Evolutionary conservation across 257 asterid genomes (phyloP).

Genomic region (Solanum lycopersicoides): DNA sequence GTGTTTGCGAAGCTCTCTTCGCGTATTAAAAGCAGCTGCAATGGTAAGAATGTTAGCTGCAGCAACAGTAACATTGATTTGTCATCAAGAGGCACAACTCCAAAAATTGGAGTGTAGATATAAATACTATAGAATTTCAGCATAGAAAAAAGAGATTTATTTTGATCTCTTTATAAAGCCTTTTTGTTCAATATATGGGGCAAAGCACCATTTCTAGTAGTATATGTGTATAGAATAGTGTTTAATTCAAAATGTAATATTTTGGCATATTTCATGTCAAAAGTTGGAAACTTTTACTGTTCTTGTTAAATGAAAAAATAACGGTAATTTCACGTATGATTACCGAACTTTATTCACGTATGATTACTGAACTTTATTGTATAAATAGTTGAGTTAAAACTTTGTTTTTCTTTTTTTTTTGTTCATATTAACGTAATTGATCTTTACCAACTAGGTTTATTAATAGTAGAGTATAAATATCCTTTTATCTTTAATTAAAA

Average conservation of each 20-base stretch:
- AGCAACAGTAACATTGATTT: not conserved
- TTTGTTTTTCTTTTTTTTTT: no score
- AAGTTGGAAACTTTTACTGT: not conserved
- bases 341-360: not conserved
- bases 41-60: constrained; percentile 15
- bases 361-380: no score
- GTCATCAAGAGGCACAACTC: constrained; percentile 30
- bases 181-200: not conserved
- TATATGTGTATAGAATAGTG: not conserved
- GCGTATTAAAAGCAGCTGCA: constrained; percentile 44
- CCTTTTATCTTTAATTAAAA: no score
- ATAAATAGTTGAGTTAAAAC: no score
- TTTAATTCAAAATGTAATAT: not conserved
- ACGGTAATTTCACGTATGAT: not conserved
- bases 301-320: not conserved
- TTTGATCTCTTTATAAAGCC: not conserved
- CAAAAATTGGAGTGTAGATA: constrained; percentile 36
- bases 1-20: constrained; percentile 71
- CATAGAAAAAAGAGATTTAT: not conserved
- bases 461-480: no score
- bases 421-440: no score
- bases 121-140: not conserved
- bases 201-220: not conserved
- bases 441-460: no score
- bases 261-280: not conserved